Conservation (phyloP, 1,284 basidiomycete species). For the Porodaedalea pini region DNA sequence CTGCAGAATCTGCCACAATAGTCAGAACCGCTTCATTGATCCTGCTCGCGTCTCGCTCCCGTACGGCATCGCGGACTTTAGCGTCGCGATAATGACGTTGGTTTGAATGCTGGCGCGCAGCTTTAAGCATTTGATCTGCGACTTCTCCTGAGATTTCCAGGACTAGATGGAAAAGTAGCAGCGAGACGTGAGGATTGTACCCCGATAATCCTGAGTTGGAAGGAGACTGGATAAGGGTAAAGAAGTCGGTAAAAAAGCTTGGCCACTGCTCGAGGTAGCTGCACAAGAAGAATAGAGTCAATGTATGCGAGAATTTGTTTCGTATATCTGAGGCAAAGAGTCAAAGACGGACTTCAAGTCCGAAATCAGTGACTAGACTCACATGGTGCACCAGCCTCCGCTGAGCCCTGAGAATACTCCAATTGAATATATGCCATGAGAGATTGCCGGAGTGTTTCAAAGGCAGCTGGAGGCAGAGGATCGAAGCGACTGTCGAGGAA, state of each 20-base stretch:
- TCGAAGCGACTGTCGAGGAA: slow-evolving; percentile 82
- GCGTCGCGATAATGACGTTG: slow-evolving; percentile 77
- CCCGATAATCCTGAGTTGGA: slow-evolving; percentile 38
- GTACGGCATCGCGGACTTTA: slow-evolving; percentile 83
- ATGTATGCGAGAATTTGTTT: slow-evolving; percentile 98
- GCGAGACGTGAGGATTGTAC: slow-evolving; percentile 77
- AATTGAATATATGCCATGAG: slow-evolving; percentile 72
- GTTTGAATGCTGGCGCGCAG: slow-evolving; percentile 68
- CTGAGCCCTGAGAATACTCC: slow-evolving; percentile 74
- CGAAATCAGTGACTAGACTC: slow-evolving; percentile 34
- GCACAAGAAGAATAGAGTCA: slow-evolving; percentile 91
- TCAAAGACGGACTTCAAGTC: slow-evolving; percentile 13
- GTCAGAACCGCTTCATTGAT: slow-evolving; percentile 88
- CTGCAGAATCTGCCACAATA: slow-evolving; percentile 75
- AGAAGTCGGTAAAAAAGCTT: slow-evolving; percentile 75
- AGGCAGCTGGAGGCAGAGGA: slow-evolving; percentile 63
- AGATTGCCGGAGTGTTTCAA: slow-evolving; percentile 65
- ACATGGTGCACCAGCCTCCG: slow-evolving; percentile 74
- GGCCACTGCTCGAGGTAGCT: slow-evolving; percentile 85
- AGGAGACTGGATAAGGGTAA: slow-evolving; percentile 63
- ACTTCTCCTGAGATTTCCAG: slow-evolving; percentile 92
- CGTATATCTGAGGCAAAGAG: slow-evolving; percentile 60
- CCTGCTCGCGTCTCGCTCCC: slow-evolving; percentile 81
- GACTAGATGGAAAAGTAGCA: slow-evolving; percentile 84
- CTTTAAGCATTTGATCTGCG: slow-evolving; percentile 85